Evolutionary conservation across 2,329 filamentous ascomycete species (phyloP).

Genomic region (Chrysoporthe deuterocubensis): DNA sequence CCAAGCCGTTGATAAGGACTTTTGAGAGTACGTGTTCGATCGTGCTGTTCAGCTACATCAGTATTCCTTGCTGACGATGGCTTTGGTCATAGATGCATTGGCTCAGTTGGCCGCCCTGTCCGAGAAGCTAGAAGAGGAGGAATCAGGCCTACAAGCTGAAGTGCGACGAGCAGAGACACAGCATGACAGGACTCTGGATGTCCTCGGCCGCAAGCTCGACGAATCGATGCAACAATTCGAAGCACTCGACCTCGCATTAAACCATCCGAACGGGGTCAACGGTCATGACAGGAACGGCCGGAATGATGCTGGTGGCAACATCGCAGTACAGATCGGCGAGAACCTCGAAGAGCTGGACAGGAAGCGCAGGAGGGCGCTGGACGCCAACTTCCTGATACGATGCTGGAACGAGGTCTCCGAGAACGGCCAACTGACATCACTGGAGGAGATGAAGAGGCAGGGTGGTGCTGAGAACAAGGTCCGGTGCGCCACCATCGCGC

Average conservation of each 20-base stretch:
- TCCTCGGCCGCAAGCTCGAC: constrained; percentile 85
- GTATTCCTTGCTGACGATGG: constrained; percentile 34
- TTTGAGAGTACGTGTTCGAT: constrained; percentile 70
- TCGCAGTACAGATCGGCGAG: constrained; percentile 94
- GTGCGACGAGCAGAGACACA: constrained; percentile 90
- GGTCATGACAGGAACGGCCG: constrained; percentile 53
- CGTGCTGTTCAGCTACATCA: neutral
- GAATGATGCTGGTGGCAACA: constrained; percentile 72
- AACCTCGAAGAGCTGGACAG: constrained; percentile 91
- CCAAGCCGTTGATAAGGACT: constrained; percentile 92
- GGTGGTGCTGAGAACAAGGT: constrained; percentile 91
- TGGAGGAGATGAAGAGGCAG: constrained; percentile 86
- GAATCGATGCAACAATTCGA: constrained; percentile 93
- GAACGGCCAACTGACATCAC: constrained; percentile 79
- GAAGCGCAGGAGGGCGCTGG: constrained; percentile 85
- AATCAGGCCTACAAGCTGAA: constrained; percentile 88
- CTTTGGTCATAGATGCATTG: constrained; percentile 55
- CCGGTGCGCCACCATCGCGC: constrained; percentile 88
- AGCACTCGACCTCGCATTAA: constrained; percentile 81
- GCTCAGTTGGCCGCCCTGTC: constrained; percentile 71
- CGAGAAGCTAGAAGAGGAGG: constrained; percentile 84
- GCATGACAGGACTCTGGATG: constrained; percentile 89
- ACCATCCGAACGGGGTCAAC: constrained; percentile 54
- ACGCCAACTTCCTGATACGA: constrained; percentile 93
- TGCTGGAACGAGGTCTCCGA: constrained; percentile 97